phyloP scores from a whole-genome alignment of 192 early-diverging fungal species.

The Coemansia sp. region DNA sequence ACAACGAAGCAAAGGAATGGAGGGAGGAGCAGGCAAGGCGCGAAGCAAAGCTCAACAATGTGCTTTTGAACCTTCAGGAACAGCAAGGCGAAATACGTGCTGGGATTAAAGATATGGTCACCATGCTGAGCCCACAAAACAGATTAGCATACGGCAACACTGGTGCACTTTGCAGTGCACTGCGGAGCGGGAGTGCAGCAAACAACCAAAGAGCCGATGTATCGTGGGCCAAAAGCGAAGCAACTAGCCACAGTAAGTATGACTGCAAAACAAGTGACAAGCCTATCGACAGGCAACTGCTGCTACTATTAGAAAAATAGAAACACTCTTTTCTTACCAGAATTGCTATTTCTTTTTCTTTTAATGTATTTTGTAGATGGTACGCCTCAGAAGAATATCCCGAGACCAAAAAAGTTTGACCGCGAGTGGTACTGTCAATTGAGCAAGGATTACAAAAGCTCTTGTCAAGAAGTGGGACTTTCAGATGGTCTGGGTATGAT shows the following conservation, averaged over 20 bases:
- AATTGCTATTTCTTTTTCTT: background rate
- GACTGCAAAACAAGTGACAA: background rate
- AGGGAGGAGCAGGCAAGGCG: background rate
- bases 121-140: background rate
- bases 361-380: background rate
- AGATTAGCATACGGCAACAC: background rate
- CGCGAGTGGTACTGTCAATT: background rate
- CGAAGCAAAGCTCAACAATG: background rate
- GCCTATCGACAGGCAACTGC: background rate
- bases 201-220: background rate
- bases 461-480: background rate
- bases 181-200: background rate
- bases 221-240: background rate
- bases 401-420: background rate
- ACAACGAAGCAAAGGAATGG: background rate
- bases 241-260: background rate
- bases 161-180: background rate
- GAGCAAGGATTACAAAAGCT: background rate
- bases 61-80: background rate
- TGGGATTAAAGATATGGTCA: background rate
- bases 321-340: background rate
- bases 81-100: background rate
- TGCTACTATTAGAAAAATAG: background rate
- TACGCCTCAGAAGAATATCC: background rate
- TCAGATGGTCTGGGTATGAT: background rate